Percentiles rank a stretch among this genome's conserved stretches.
Conservation (phyloP, 768 basidiomycete species). For the Termitomyces sp. region DNA sequence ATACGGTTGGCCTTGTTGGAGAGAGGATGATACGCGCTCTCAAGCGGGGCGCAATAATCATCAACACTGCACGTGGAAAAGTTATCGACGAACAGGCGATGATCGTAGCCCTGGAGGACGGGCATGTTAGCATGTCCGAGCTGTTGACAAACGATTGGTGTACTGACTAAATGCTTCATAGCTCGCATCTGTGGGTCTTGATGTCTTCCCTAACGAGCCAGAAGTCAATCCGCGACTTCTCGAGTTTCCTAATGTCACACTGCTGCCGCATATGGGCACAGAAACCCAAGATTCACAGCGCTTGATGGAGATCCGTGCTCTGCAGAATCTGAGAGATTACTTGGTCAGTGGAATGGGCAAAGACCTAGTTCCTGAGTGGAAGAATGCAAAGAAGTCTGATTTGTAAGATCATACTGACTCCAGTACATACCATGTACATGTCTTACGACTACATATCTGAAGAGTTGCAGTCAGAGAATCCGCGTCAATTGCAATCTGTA, state of each 20-base stretch:
- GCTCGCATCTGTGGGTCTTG: conserved; percentile 78
- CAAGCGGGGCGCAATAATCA: conserved; percentile 72
- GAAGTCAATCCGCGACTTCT: conserved; percentile 72
- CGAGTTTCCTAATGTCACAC: conserved; percentile 75
- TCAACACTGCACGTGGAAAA: conserved; percentile 90
- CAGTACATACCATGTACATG: background rate
- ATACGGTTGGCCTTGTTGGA: conserved; percentile 71
- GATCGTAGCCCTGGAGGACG: conserved; percentile 79
- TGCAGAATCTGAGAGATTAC: conserved; percentile 72
- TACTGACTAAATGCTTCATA: conserved; percentile 21
- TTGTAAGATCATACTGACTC: conserved; percentile 8
- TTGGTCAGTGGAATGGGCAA: conserved; percentile 56
- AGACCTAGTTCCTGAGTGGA: conserved; percentile 62
- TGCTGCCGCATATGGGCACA: conserved; percentile 92
- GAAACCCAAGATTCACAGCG: conserved; percentile 77
- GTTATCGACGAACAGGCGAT: conserved; percentile 86
- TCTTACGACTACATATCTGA: background rate
- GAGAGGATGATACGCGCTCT: conserved; percentile 72
- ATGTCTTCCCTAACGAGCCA: conserved; percentile 86
- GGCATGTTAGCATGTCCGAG: conserved; percentile 56
- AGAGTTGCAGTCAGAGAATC: background rate
- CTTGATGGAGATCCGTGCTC: conserved; percentile 81
- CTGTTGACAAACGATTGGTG: background rate
- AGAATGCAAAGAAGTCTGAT: conserved; percentile 11
- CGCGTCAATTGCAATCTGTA: background rate